Base-by-base conservation (phyloP, 1,284 basidiomycete species). In the Apiotrichum akiyoshidainum region DNA sequence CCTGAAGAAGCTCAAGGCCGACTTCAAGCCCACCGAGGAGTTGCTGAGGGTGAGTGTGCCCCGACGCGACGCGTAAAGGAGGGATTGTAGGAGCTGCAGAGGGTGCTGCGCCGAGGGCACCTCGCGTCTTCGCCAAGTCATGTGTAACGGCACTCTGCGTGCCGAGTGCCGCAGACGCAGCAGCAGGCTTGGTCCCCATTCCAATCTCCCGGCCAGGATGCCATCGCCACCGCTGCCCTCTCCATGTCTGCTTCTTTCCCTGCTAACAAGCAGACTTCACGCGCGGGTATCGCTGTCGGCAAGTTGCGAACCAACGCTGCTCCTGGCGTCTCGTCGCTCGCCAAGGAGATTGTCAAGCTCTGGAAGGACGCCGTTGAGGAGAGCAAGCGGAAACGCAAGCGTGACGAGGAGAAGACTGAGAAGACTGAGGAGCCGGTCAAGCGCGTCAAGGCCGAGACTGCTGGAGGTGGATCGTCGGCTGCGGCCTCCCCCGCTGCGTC, bases 341-440 rank as follows among this genome's bases (percentile, higher is more conserved):
- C 95, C 14, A 97, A 97, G 76, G 92, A 93, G 67, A 83, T 98
- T 39, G 94, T 98, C 48, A 90, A 87, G 78, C 87, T 88, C 73
- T 94, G 92, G 92, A 92, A 93, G 79, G 84, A 81, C 47, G 87
- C 86, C 56, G 90, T 93, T 34, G 90, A 92, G 67, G 85, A 84
- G 68, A 87, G 66, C 63, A 78, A 89, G 56, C 91, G 90, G 73
- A 71, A 69, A 69, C 72, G 47, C 63, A 72, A 69, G 67, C 72
- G 68, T 66, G 56, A 57, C 51, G 67, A 62, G 45, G 59, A 59
- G 35, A 62, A 66, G 34, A 61, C 54, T 9, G 59, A 59, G 21
- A 62, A 66, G 34, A 59, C 54, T 57, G 65, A 61, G 46, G 71
- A 73, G 39, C 66, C 55, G 16, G 65, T 62, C 16, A 75, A 75